Percentiles rank a stretch among this genome's conserved stretches.
phyloP scores from a whole-genome alignment of 2,329 filamentous ascomycete genomes.

The Xylaria sp. region DNA sequence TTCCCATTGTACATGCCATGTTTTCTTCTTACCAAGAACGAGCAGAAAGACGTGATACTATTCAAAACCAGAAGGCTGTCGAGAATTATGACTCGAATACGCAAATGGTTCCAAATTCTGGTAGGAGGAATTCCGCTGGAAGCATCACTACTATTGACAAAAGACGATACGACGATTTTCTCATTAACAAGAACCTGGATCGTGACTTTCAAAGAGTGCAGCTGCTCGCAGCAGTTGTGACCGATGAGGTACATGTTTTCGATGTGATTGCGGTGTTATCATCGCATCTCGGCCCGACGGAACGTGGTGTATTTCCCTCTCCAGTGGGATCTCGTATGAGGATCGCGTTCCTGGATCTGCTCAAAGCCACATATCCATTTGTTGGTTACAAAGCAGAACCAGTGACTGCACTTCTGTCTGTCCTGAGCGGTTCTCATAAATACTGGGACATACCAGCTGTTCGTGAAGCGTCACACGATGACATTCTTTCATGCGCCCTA shows the following conservation, averaged over 20 bases:
- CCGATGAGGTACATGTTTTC: constrained; percentile 62
- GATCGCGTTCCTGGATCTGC: constrained; percentile 72
- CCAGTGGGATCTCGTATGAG: constrained; percentile 72
- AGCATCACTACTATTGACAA: constrained; percentile 72
- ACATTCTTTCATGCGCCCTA: constrained; percentile 57
- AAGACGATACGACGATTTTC: constrained; percentile 67
- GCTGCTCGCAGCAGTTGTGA: constrained; percentile 60
- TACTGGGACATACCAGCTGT: constrained; percentile 64
- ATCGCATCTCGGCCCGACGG: constrained; percentile 56
- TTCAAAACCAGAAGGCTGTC: constrained; percentile 67
- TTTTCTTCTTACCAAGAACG: constrained; percentile 70
- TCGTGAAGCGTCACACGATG: constrained; percentile 50
- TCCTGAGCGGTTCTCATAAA: constrained; percentile 65
- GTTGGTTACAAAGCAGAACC: constrained; percentile 79
- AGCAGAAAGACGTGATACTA: constrained; percentile 68
- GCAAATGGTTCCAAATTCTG: constrained; percentile 54
- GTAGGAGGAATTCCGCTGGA: constrained; percentile 67
- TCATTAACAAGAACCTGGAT: constrained; percentile 60
- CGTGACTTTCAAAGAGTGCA: constrained; percentile 64
- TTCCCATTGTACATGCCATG: constrained; percentile 77
- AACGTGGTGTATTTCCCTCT: constrained; percentile 60
- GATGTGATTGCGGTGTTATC: constrained; percentile 65
- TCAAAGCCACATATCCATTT: constrained; percentile 72
- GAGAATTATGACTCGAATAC: constrained; percentile 63
- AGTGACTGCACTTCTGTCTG: constrained; percentile 71